A percentile compares a stretch with the other conserved stretches of the same genome.
These are phyloP conservation scores for Corymbia citriodora DNA, from an alignment of 441 rosid genomes.

Conservation along the genomic window DNA sequence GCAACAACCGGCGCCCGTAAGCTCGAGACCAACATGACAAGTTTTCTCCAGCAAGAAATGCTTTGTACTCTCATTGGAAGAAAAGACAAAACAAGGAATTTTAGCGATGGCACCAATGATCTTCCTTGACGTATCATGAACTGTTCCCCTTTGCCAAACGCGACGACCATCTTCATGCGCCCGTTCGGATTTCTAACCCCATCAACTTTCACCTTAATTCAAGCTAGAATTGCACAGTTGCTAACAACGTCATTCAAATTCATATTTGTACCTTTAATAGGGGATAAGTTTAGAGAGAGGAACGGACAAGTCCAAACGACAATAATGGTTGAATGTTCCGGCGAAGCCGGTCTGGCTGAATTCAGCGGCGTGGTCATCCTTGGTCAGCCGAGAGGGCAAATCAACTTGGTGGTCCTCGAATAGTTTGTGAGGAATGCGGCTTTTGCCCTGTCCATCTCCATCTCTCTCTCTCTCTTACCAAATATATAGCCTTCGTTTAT, in stretches of 20 bases:
- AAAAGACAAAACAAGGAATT: neutral
- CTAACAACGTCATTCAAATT: too few species aligned
- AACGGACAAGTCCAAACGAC: constrained; percentile 47
- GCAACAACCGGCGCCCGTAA: neutral
- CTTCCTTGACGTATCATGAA: neutral
- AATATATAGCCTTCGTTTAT: too few species aligned
- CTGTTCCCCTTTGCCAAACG: neutral
- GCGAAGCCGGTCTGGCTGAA: constrained; percentile 32
- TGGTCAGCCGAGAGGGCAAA: neutral
- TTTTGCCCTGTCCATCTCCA: too few species aligned
- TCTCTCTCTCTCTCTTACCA: too few species aligned
- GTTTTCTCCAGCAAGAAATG: neutral
- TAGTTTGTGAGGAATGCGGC: too few species aligned
- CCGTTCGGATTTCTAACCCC: neutral
- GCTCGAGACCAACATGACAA: neutral
- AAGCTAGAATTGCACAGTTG: neutral
- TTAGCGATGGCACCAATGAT: neutral
- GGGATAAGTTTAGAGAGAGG: neutral
- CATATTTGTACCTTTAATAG: neutral
- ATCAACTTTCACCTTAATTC: neutral
- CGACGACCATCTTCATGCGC: neutral
- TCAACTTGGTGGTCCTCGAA: neutral
- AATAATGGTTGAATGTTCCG: constrained; percentile 59
- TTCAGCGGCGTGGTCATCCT: neutral
- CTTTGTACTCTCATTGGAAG: neutral